These are phyloP conservation scores for Phytopythium helicoides DNA, from an alignment of 352 stramenopile species.

Conservation along the genomic window DNA sequence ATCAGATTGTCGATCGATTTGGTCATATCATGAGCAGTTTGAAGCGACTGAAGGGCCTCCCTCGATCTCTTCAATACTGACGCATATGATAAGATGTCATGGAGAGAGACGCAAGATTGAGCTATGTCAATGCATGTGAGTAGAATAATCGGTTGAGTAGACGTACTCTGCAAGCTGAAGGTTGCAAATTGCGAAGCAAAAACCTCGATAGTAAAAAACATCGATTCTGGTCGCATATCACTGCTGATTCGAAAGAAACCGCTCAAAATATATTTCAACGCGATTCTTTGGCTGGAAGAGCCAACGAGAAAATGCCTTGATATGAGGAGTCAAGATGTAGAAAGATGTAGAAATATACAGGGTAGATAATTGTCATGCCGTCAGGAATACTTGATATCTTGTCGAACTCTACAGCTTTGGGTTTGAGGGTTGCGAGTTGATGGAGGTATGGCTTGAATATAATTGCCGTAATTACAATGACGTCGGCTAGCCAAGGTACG, in stretches of 20 bases:
- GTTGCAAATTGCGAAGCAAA: slow-evolving; percentile 23
- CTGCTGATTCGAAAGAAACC: slow-evolving; percentile 10
- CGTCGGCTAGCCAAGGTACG: background rate
- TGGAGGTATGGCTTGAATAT: background rate
- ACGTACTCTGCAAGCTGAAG: slow-evolving; percentile 25
- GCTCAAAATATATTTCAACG: slow-evolving; percentile 16
- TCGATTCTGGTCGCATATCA: slow-evolving; percentile 16
- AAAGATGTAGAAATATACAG: background rate
- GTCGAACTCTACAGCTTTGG: background rate
- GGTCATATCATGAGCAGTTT: no score
- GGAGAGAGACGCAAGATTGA: slow-evolving; percentile 15
- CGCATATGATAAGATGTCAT: slow-evolving; percentile 12
- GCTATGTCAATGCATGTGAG: slow-evolving; percentile 18
- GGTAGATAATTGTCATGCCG: slow-evolving; percentile 2
- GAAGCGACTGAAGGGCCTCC: no score
- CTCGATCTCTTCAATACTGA: slow-evolving; percentile 7
- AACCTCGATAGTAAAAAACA: slow-evolving; percentile 21
- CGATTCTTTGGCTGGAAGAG: slow-evolving; percentile 26
- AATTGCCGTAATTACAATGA: background rate
- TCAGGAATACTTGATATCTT: background rate
- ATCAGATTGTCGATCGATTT: background rate
- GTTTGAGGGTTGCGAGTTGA: background rate
- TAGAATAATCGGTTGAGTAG: slow-evolving; percentile 10
- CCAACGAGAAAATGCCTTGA: slow-evolving; percentile 17
- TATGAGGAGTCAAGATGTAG: background rate